These are phyloP conservation scores for Crucibulum laeve DNA, from an alignment of 768 basidiomycete species.

Conservation along the genomic window DNA sequence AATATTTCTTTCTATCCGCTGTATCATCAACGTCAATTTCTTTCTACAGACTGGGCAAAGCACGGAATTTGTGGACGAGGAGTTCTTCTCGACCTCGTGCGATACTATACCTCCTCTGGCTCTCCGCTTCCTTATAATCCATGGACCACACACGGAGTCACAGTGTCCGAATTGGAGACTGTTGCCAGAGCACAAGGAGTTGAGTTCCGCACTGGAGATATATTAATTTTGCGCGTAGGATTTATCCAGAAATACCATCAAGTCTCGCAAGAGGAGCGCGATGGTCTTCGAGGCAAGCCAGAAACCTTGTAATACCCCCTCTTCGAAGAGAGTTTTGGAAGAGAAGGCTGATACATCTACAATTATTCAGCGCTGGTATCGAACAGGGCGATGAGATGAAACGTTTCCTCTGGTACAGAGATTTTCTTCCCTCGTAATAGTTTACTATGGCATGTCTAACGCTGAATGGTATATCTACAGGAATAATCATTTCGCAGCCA, in stretches of 20 bases:
- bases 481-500: constrained; percentile 71
- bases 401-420: constrained; percentile 58
- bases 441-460: not conserved
- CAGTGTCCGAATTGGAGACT: constrained; percentile 50
- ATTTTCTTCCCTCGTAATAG: not conserved
- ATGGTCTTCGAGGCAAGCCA: constrained; percentile 32
- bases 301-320: constrained; percentile 48
- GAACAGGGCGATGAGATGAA: constrained; percentile 71
- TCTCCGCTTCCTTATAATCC: constrained; percentile 54
- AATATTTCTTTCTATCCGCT: no score
- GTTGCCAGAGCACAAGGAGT: constrained; percentile 59
- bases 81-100: constrained; percentile 61
- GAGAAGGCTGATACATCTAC: not conserved
- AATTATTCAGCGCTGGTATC: constrained; percentile 52
- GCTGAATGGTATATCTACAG: constrained; percentile 15
- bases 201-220: constrained; percentile 53
- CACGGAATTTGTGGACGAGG: constrained; percentile 71
- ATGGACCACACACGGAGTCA: constrained; percentile 51
- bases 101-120: constrained; percentile 38
- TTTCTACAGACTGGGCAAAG: constrained; percentile 55
- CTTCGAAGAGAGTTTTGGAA: not conserved
- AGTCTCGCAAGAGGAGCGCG: constrained; percentile 37
- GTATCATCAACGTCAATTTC: not conserved
- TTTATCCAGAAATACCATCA: constrained; percentile 55
- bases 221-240: constrained; percentile 56